Evolutionary conservation across 495 filamentous ascomycete genomes (phyloP), one percentile per base, ranked within the genome.

Genomic region (Cenococcum geophilum): DNA sequence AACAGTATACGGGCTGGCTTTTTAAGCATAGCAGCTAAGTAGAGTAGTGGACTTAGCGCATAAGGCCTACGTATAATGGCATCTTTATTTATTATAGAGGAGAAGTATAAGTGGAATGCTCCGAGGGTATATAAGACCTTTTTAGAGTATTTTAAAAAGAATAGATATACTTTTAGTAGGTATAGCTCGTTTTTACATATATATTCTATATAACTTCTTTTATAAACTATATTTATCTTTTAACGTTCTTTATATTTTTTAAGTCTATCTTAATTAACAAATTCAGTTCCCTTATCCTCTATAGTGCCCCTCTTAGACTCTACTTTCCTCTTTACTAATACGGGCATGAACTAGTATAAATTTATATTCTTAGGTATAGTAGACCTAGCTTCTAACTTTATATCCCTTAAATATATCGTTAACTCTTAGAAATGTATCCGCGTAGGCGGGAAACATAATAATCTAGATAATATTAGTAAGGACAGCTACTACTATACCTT

Each of bases 331-430:
- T 97, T 98, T 74, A 87, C 91, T 67, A 98, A 98, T 87, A 93
- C 93, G 70, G 93, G 93, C 74, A 98, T 97, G 93, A 97, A 97
- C 80, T 93, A 97, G 82, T 98, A 91, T 80, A 97, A 97, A 79
- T 86, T 95, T 27, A 96, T 98, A 67, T 98, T 98, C 77, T 78
- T 96, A 16, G 93, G 92, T 57, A 97, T 92, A 21, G 85, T 96
- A 61, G 89, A 92, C 69, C 89, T 88, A 61, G 83, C 86, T 32
- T 96, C 93, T 61, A 87, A 91, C 71, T 86, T 96, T 76, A 88
- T 89, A 63, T 82, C 86, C 62, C 73, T 97, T 70, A 96, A 95
- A 76, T 89, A 93, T 72, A 93, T 93, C 22, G 89, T 88, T 67
- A 95, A 98, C 74, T 88, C 91, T 18, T 93, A 98, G 71, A 98